Evolutionary conservation across 2,329 filamentous ascomycete species (phyloP).

Genomic region (Mycosphaerella sp.): DNA sequence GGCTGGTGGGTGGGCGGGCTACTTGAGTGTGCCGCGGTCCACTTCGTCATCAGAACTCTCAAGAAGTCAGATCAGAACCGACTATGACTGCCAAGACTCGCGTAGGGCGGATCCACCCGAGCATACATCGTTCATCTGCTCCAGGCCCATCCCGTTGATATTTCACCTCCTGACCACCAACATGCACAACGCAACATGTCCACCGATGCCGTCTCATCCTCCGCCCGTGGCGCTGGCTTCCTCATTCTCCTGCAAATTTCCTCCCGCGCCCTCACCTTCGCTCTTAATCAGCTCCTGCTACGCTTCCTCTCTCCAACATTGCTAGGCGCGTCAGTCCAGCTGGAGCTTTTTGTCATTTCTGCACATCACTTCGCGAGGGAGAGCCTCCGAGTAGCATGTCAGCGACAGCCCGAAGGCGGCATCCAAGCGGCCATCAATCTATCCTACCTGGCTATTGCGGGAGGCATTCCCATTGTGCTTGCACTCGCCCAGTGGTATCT

Average conservation of each 20-base stretch:
- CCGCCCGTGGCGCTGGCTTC: constrained; percentile 68
- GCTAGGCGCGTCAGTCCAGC: constrained; percentile 77
- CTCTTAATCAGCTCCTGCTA: constrained; percentile 84
- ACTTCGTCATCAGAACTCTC: too few species aligned
- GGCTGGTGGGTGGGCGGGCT: too few species aligned
- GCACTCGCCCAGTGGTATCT: constrained; percentile 64
- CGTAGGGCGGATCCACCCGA: too few species aligned
- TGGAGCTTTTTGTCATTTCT: constrained; percentile 88
- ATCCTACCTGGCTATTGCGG: constrained; percentile 67
- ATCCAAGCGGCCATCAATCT: constrained; percentile 80
- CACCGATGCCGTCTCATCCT: constrained; percentile 35
- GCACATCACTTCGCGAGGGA: constrained; percentile 94
- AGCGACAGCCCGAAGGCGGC: constrained; percentile 53
- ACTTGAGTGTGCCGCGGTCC: too few species aligned
- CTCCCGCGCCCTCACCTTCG: constrained; percentile 83
- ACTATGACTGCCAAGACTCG: too few species aligned
- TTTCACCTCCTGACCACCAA: constrained; percentile 2
- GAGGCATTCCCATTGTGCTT: constrained; percentile 55
- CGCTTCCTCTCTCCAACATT: constrained; percentile 80
- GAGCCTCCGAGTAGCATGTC: constrained; percentile 82
- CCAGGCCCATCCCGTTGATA: background rate
- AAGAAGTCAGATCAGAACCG: too few species aligned
- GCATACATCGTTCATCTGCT: too few species aligned
- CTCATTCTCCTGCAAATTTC: constrained; percentile 81
- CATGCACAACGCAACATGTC: constrained; percentile 20